Base-by-base conservation (phyloP, 75 land plant species). In the Pinus taeda region DNA sequence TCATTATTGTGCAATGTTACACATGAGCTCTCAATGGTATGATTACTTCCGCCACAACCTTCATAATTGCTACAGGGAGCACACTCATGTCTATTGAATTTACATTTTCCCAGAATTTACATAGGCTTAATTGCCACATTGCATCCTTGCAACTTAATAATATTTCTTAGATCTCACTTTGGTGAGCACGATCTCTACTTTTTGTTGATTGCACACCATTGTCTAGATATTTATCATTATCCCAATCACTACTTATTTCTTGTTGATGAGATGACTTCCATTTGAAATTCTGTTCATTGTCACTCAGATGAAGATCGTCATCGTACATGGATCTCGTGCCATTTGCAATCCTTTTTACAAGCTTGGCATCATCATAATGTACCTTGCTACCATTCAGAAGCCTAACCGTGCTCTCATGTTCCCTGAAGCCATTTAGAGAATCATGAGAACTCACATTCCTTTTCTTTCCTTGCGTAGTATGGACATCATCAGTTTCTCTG, bases 361-460 rank as follows among this genome's bases (percentile, higher is more conserved):
- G 57, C 21, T 73, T 73, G 30, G 22, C 57, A 73, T 73, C 74
- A 73, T 73, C 74, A 73, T 73, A 73, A 24, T 55, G 74, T 26
- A 26, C 29, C 57, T 73, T 73, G 74, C 30, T 73, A 13, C 56
- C 57, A 24, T 73, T 73, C 74, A 73, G 42, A 53, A 21, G 57
- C 57, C 74, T 73, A 18, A 33, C 17, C 0, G 71, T 6, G 42
- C 71, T 39, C 30, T 73, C 74, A 55, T 73, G 74, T 53, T 73
- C 74, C 74, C 74, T 73, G 74, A 73, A 73, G 13, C 74, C 74
- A 73, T 73, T 73, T 5, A 26, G 20, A 24, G 26, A 42, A 3
- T 73, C 74, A 24, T 73, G 74, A 67, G 71, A 33, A 67, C 71
- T 18, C 6, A 55, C 4, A 55, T 73, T 73, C 42, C 74, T 73